Evolutionary conservation across 805 yeast genomes (phyloP).

Genomic region (Metschnikowia rubicola): DNA sequence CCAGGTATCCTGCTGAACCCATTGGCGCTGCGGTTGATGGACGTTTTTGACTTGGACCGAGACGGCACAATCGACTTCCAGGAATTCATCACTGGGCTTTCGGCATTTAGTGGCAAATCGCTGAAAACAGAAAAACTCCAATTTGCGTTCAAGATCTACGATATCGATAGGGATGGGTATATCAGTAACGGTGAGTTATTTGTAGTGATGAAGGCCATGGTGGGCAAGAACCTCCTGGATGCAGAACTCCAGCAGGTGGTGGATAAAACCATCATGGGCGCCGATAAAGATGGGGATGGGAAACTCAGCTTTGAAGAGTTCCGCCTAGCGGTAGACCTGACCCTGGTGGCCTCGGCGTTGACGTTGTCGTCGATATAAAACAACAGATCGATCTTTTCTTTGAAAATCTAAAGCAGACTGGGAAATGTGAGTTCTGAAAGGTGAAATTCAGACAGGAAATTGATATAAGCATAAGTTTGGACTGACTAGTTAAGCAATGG

Average conservation of each 20-base stretch:
- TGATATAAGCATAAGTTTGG: no score
- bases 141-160: conserved; percentile 92
- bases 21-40: conserved; percentile 83
- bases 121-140: conserved; percentile 73
- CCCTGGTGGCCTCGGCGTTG: conserved; percentile 56
- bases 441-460: no score
- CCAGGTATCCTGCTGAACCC: conserved; percentile 94
- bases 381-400: neutral
- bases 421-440: no score
- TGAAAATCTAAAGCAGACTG: no score
- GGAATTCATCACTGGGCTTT: conserved; percentile 83
- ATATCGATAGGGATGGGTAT: conserved; percentile 91
- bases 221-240: conserved; percentile 83
- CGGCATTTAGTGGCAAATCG: conserved; percentile 85
- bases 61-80: conserved; percentile 93
- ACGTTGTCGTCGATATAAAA: conserved; percentile 34
- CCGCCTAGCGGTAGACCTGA: conserved; percentile 57
- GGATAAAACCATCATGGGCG: conserved; percentile 94
- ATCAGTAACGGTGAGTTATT: conserved; percentile 94
- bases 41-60: conserved; percentile 89
- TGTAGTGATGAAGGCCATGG: conserved; percentile 93
- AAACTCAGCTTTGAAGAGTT: conserved; percentile 84
- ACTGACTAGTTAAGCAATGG: no score
- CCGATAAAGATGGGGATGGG: conserved; percentile 93
- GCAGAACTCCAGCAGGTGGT: conserved; percentile 91